Percentiles rank a stretch among this genome's conserved stretches.
phyloP scores from a whole-genome alignment of 1,284 basidiomycete genomes.

The Tilletia walkeri region DNA sequence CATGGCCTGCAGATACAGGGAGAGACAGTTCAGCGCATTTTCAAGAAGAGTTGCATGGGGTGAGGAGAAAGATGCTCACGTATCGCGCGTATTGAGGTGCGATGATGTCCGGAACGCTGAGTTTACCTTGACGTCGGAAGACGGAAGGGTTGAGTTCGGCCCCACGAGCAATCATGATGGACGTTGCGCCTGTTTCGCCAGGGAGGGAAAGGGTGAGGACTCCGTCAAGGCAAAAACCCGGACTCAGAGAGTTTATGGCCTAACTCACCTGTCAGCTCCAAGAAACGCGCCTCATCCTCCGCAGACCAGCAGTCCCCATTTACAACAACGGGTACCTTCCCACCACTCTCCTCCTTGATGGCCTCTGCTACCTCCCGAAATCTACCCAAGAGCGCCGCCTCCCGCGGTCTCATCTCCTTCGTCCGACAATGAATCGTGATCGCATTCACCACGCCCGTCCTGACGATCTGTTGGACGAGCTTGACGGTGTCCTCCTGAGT shows the following conservation, averaged over 20 bases:
- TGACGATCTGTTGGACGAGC: slow-evolving; percentile 79
- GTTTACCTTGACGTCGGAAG: slow-evolving; percentile 63
- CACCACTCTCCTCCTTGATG: slow-evolving; percentile 59
- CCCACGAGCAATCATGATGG: slow-evolving; percentile 91
- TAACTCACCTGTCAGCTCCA: slow-evolving; percentile 56
- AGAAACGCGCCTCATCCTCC: slow-evolving; percentile 74
- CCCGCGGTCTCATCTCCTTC: slow-evolving; percentile 81
- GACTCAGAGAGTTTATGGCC: no score
- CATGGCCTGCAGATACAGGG: slow-evolving; percentile 52
- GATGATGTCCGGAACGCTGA: slow-evolving; percentile 40
- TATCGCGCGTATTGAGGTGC: slow-evolving; percentile 26
- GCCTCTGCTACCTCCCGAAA: slow-evolving; percentile 75
- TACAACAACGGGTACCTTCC: slow-evolving; percentile 76
- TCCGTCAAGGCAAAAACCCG: no score
- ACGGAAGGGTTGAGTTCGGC: slow-evolving; percentile 90
- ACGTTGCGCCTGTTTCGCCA: slow-evolving; percentile 66
- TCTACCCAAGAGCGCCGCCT: slow-evolving; percentile 75
- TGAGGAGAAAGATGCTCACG: background rate
- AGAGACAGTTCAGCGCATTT: background rate
- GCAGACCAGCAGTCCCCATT: slow-evolving; percentile 88
- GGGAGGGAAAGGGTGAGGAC: background rate
- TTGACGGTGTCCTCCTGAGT: slow-evolving; percentile 80
- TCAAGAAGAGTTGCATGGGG: background rate
- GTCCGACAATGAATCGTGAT: slow-evolving; percentile 96
- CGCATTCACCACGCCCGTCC: slow-evolving; percentile 76